Base-by-base conservation (phyloP, 2,329 filamentous ascomycete species). In the Gaeumannomyces sp. region DNA sequence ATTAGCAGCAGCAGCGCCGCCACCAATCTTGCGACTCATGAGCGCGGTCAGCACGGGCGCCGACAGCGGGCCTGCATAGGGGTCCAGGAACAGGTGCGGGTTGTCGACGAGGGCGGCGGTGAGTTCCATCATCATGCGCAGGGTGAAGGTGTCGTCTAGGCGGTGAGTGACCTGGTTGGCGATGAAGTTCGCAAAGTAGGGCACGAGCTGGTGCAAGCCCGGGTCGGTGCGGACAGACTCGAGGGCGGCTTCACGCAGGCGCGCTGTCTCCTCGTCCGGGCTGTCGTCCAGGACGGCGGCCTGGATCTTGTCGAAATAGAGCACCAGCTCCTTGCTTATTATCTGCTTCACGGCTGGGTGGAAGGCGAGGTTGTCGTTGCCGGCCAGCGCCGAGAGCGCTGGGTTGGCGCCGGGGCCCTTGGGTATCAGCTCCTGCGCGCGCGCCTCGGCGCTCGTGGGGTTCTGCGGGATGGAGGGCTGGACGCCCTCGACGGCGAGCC, bases 381-480 rank as follows among this genome's bases (percentile, higher is more conserved):
- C 93, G 63, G 89, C 89, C 69, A 93, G 85, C 22, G 92, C 92
- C 31, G 92, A 91, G 58, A 97, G 83, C 59, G 92, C 90, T 6
- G 91, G 89, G 72, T 96, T 97, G 28, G 92, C 91, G 68, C 92
- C 92, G 4, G 92, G 89, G 7, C 93, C 94, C 78, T 97, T 98
- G 38, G 93, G 91, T 25, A 96, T 83, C 35, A 97, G 83, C 72
- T 97, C 93, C 73, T 93, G 90, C 63, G 90, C 88, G 66, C 92
- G 85, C 35, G 92, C 89, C 75, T 97, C 93, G 72, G 88, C 87
- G 7, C 90, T 88, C 1, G 93, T 95, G 8, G 95, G 95, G 76
- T 99, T 99, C 76, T 98, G 94, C 1, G 94, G 93, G 71, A 98
- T 97, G 0, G 93, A 91, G 2, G 95, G 95, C 75, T 99, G 94